These are phyloP conservation scores for Aspergillus cavernicola DNA, from an alignment of 495 filamentous ascomycete genomes.

Conservation along the genomic window DNA sequence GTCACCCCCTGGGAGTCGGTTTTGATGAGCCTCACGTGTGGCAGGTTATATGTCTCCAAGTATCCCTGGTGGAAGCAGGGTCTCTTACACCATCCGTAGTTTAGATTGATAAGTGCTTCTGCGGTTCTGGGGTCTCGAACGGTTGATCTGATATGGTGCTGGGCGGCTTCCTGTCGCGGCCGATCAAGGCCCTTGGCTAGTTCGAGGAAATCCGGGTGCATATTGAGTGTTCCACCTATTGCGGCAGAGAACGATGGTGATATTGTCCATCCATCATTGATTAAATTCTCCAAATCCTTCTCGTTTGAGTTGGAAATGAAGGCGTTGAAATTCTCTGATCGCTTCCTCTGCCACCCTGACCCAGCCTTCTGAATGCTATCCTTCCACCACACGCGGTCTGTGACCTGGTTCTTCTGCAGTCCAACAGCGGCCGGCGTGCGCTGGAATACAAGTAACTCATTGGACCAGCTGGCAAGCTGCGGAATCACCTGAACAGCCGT, in stretches of 20 bases:
- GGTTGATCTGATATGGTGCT: no score
- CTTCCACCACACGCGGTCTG: constrained; percentile 26
- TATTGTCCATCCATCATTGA: constrained; percentile 17
- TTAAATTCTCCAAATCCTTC: constrained; percentile 1
- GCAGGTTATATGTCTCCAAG: no score
- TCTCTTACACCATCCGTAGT: no score
- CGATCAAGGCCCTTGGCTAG: no score
- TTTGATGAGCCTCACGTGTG: no score
- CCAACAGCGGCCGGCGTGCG: constrained; percentile 50
- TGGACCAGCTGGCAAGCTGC: constrained; percentile 30
- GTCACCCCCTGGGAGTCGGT: no score
- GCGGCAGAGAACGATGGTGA: constrained; percentile 4
- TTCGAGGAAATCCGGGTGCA: not conserved
- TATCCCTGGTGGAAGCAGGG: no score
- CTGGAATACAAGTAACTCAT: constrained; percentile 44
- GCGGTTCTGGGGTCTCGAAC: no score
- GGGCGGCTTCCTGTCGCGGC: no score
- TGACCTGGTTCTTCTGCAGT: constrained; percentile 43
- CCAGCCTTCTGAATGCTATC: not conserved
- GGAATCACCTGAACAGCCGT: constrained; percentile 42
- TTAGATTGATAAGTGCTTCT: no score
- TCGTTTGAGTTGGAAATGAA: not conserved
- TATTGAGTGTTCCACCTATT: not conserved
- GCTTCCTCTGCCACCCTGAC: constrained; percentile 42
- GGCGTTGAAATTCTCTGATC: constrained; percentile 29